Conservation (phyloP, 2,329 filamentous ascomycete species). For the Lachnellula arida region DNA sequence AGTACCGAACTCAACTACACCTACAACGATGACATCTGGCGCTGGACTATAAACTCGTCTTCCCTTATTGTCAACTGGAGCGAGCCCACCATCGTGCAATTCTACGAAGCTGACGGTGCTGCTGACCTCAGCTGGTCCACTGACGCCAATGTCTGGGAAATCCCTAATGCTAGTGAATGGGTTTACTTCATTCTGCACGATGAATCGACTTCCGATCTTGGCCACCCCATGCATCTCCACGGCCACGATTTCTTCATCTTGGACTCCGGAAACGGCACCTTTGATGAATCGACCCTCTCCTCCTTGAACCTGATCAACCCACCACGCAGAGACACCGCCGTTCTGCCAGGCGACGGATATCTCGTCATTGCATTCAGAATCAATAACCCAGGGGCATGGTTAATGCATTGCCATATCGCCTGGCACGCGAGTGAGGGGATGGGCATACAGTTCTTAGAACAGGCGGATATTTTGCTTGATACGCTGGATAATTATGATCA, state of each 20-base stretch:
- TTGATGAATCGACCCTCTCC: conserved; percentile 13
- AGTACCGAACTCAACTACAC: neutral
- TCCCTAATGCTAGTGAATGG: conserved; percentile 16
- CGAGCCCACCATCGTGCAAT: conserved; percentile 38
- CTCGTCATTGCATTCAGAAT: conserved; percentile 14
- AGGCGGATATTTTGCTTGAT: too few species aligned
- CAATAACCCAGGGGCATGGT: conserved; percentile 19
- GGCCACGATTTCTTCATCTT: conserved; percentile 44
- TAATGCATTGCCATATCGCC: conserved; percentile 29
- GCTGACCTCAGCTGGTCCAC: neutral
- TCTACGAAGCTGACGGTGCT: conserved; percentile 20
- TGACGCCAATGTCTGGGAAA: conserved; percentile 3
- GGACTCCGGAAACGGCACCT: conserved; percentile 39
- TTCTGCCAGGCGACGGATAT: conserved; percentile 32
- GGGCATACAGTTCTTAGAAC: conserved; percentile 43
- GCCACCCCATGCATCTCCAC: conserved; percentile 39
- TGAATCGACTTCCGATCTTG: neutral
- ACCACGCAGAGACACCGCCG: conserved; percentile 45
- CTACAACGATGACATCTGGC: conserved; percentile 26
- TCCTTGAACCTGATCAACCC: conserved; percentile 35
- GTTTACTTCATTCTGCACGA: conserved; percentile 14
- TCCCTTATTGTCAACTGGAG: conserved; percentile 42
- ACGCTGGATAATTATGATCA: too few species aligned
- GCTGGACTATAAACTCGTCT: conserved; percentile 43
- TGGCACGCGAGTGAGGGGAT: conserved; percentile 51